Percentiles rank a stretch among this genome's conserved stretches.
These are phyloP conservation scores for Pseudevernia furfuracea DNA, from an alignment of 495 filamentous ascomycete species.

Conservation along the genomic window DNA sequence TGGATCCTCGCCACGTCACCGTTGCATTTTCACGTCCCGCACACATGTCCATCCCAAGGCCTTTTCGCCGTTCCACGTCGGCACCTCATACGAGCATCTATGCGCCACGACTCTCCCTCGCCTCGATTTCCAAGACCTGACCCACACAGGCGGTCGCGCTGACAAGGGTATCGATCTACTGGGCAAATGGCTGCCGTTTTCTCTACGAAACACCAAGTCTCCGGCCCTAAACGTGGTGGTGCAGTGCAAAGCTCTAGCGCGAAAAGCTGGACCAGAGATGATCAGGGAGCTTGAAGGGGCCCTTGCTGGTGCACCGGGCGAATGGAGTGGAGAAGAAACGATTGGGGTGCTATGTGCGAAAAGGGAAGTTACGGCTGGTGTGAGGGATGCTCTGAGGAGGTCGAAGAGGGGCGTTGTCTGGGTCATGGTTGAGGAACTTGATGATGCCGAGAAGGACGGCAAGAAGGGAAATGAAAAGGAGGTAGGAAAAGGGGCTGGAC, in stretches of 20 bases:
- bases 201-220: constrained; percentile 19
- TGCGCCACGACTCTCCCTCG: constrained; percentile 52
- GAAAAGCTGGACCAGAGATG: constrained; percentile 52
- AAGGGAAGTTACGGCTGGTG: constrained; percentile 48
- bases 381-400: constrained; percentile 57
- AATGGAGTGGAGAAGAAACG: constrained; percentile 54
- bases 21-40: constrained; percentile 63
- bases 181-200: constrained; percentile 67
- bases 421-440: constrained; percentile 36
- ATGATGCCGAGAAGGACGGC: constrained; percentile 43
- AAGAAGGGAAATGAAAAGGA: constrained; percentile 38
- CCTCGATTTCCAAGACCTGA: constrained; percentile 54
- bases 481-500: background rate
- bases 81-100: constrained; percentile 65
- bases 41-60: constrained; percentile 52
- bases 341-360: constrained; percentile 55
- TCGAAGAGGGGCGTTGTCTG: constrained; percentile 60
- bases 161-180: constrained; percentile 82
- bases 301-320: constrained; percentile 58
- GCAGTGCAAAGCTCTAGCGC: constrained; percentile 69
- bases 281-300: constrained; percentile 84
- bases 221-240: constrained; percentile 56
- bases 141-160: constrained; percentile 62
- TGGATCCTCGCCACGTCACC: constrained; percentile 49
- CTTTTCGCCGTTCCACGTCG: constrained; percentile 38